Percentiles rank a stretch among this genome's conserved stretches.
These are phyloP conservation scores for Raddia distichophylla DNA, from an alignment of 176 grass and related monocot species.

Conservation along the genomic window DNA sequence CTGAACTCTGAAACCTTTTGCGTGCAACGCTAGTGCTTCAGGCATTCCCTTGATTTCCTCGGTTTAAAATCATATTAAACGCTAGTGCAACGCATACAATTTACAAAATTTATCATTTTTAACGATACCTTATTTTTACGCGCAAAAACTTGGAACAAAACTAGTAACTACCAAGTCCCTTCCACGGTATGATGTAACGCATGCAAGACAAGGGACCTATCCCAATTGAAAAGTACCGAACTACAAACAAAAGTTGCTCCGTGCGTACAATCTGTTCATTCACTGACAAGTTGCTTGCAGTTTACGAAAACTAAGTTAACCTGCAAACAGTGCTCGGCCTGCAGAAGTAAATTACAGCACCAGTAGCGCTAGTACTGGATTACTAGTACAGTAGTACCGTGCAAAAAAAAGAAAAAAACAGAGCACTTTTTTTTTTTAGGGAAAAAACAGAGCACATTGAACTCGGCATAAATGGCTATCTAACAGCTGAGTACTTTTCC, in stretches of 20 bases:
- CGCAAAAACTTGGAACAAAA: too few species aligned
- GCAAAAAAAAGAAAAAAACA: slow-evolving; percentile 16
- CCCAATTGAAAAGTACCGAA: slow-evolving; percentile 4
- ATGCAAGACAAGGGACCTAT: not conserved
- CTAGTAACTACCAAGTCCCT: too few species aligned
- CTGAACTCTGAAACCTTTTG: too few species aligned
- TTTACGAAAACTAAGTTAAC: slow-evolving; percentile 18
- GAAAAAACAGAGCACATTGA: slow-evolving; percentile 32
- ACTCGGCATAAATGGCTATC: slow-evolving; percentile 32
- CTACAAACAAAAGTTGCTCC: not conserved
- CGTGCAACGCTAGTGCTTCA: too few species aligned
- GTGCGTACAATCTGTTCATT: slow-evolving; percentile 3
- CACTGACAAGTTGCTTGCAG: slow-evolving; percentile 16
- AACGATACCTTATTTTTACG: too few species aligned
- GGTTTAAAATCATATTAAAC: too few species aligned
- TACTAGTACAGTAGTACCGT: not conserved
- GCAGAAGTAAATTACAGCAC: not conserved
- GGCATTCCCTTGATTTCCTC: too few species aligned
- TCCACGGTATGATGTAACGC: too few species aligned
- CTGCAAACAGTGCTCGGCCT: slow-evolving; percentile 14
- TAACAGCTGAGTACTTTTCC: slow-evolving; percentile 3
- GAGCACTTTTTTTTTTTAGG: too few species aligned
- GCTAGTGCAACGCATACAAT: too few species aligned
- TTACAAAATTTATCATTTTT: too few species aligned
- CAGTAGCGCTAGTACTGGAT: not conserved